Evolutionary conservation across 495 filamentous ascomycete genomes (phyloP).

Genomic region (Cercophora sp.): DNA sequence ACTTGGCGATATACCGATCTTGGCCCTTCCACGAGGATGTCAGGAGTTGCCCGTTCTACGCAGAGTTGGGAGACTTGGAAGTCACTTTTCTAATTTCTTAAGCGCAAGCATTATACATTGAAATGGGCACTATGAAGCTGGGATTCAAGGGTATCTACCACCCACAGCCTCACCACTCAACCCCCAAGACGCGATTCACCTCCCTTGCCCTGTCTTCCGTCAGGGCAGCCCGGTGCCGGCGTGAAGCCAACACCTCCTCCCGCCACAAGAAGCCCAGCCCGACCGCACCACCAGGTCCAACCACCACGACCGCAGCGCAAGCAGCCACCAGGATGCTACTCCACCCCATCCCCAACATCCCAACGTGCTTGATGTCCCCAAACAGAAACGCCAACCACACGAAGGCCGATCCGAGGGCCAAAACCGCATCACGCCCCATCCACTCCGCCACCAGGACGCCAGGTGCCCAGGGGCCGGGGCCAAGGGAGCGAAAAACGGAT

Average conservation of each 20-base stretch:
- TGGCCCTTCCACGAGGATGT: too few relatives aligned
- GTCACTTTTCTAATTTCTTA: too few relatives aligned
- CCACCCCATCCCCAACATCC: conserved; percentile 21
- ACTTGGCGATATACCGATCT: too few relatives aligned
- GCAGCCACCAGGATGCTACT: not conserved
- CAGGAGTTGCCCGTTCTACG: too few relatives aligned
- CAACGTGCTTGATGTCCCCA: conserved; percentile 16
- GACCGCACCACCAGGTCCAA: conserved; percentile 15
- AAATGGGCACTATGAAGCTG: too few relatives aligned
- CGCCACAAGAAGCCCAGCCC: conserved; percentile 20
- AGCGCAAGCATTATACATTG: too few relatives aligned
- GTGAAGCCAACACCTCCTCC: conserved; percentile 18
- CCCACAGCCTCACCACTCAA: too few relatives aligned
- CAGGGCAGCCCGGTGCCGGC: conserved; percentile 17
- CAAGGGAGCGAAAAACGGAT: not conserved
- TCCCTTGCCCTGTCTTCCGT: conserved; percentile 13
- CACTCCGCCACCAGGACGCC: conserved; percentile 2
- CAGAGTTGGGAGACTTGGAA: too few relatives aligned
- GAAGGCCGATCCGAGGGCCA: conserved; percentile 11
- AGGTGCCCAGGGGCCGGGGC: not conserved
- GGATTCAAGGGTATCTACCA: too few relatives aligned
- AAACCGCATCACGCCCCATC: conserved; percentile 14
- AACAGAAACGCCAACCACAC: conserved; percentile 23
- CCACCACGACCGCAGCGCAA: not conserved
- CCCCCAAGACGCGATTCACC: not conserved